Base-by-base conservation (phyloP, 371 early-diverging fungal genomes). In the Basidiobolus meristosporus region DNA sequence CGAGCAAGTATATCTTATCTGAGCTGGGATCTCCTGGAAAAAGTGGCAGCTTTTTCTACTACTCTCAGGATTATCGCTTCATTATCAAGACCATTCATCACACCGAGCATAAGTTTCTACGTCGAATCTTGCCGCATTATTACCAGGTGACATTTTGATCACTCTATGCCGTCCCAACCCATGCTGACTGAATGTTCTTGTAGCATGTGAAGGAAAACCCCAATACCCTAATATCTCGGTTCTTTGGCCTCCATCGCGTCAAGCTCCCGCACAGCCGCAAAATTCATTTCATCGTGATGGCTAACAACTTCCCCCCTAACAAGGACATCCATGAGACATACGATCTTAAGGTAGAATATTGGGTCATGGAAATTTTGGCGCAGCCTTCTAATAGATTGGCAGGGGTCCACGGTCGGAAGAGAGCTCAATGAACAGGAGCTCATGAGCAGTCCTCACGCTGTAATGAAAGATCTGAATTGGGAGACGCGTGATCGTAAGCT, bases 271-370 rank as follows among this genome's bases (percentile, higher is more conserved):
- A 77, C 31, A 78, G 84, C 26, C 62, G 74, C 33, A 91, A 92
- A 57, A 86, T 93, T 29, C 91, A 95, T 56, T 97, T 97, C 61
- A 86, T 97, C 10, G 91, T 97, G 22, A 97, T 97, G 98, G 90
- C 85, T 40, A 97, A 97, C 51, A 84, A 95, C 12, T 81, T 91
- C 53, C 96, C 98, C 2, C 77, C 92, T 11, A 83, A 87, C 65
- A 81, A 84, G 51, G 91, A 95, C 57, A 88, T 97, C 26, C 96
- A 97, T 51, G 82, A 84, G 50, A 80, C 78, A 21, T 97, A 81
- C 47, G 98, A 97, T 54, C 57, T 97, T 22, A 97, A 97, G 63
- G 82, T 60, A 28, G 12, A 2, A 11, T 23, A 9, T 9, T 3
- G 9, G 3, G 9, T 9, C 26, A 22, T 6, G n/a, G 33, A 1